phyloP scores from a whole-genome alignment of 192 early-diverging fungal species.

The Podila epicladia region DNA sequence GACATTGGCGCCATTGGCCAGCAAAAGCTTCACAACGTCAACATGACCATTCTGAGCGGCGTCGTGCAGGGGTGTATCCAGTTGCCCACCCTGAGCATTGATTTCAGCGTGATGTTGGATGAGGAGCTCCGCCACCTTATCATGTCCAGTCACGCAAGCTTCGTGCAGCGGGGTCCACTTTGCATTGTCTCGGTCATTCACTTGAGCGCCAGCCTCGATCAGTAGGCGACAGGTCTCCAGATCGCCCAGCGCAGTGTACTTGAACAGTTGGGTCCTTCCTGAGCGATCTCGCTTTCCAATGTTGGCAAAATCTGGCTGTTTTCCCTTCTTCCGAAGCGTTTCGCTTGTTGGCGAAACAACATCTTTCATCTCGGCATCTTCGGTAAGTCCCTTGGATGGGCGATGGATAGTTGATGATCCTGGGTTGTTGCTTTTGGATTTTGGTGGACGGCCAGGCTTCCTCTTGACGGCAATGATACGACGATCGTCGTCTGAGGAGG shows the following conservation, averaged over 20 bases:
- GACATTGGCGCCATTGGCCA: constrained; percentile 66
- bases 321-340: constrained; percentile 28
- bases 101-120: constrained; percentile 58
- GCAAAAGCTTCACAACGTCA: constrained; percentile 57
- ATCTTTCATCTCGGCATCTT: neutral
- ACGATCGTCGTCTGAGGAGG: constrained; percentile 22
- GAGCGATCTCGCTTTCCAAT: constrained; percentile 55
- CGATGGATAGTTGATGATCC: constrained; percentile 5
- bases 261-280: constrained; percentile 62
- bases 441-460: constrained; percentile 35
- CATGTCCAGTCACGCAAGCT: constrained; percentile 62
- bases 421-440: constrained; percentile 19
- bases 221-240: constrained; percentile 62
- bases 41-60: constrained; percentile 63
- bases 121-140: constrained; percentile 55
- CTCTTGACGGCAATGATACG: constrained; percentile 5
- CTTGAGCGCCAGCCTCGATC: constrained; percentile 67
- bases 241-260: constrained; percentile 63
- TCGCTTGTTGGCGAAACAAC: constrained; percentile 1
- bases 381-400: neutral
- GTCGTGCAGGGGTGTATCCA: constrained; percentile 78
- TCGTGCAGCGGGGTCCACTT: constrained; percentile 80
- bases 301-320: constrained; percentile 34
- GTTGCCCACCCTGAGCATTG: constrained; percentile 67
- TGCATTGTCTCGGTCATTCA: constrained; percentile 73